Evolutionary conservation across 2,329 filamentous ascomycete genomes (phyloP), one percentile per base, ranked within the genome.

Genomic region (Apiospora arundinis): DNA sequence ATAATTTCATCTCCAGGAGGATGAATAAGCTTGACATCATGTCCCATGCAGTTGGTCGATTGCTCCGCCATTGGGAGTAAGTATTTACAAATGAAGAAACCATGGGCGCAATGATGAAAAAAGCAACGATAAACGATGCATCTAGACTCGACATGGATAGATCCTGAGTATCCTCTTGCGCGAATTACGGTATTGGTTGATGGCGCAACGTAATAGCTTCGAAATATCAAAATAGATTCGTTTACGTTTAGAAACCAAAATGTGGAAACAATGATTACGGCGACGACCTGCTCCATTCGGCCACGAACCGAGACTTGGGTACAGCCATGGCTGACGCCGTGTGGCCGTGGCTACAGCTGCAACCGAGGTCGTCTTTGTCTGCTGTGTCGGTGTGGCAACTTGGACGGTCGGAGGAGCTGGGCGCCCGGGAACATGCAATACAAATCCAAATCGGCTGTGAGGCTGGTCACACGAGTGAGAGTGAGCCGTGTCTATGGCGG

Each of bases 141-240:
- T 56, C 49, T 25, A 56, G 49, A 56, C 49, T 56, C 49, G 25
- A 32, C 49, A 56, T 56, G 25, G 49, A 32, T 32, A 56, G 25
- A 9, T 11, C 16, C 23, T 32, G 25, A 60, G 52, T 37, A 37
- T 60, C 52, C 52, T 60, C 28, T 37, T 60, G 52, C 52, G 52
- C 52, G 52, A 60, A 60, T 60, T 60, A 37, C 11, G 52, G 28
- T 37, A 60, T 60, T 60, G 28, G 52, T 11, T 60, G 49, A 8
- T 18, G 52, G 7, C 8, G 1, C 28, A 12, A 60, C 52, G 52
- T 37, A n/a, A 60, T 60, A 37, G 52, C n/a, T n/a, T 60, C 28
- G 52, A 37, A 60, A 60, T 60, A n/a, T 37, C 18, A 28, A 60
- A 60, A 60, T 60, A n/a, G 52, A 60, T 21, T 11, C 52, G 7